Evolutionary conservation across 495 filamentous ascomycete genomes (phyloP).

Genomic region (Elaphomyces granulatus): DNA sequence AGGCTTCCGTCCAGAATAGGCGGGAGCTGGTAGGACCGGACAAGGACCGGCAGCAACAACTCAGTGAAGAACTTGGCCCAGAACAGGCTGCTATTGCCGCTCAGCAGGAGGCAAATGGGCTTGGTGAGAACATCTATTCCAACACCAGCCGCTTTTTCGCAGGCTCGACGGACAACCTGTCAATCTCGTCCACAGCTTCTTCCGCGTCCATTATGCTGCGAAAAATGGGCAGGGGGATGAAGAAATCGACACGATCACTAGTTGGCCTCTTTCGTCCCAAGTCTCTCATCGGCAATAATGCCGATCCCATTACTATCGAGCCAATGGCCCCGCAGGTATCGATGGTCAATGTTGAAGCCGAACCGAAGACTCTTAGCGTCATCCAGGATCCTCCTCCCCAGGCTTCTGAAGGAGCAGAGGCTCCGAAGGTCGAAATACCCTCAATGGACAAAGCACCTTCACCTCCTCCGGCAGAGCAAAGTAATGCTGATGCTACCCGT

Average conservation of each 20-base stretch:
- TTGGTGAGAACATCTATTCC: slow-evolving; percentile 87
- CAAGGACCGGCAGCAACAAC: slow-evolving; percentile 54
- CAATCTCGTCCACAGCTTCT: slow-evolving; percentile 92
- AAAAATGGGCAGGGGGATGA: slow-evolving; percentile 98
- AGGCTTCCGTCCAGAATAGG: slow-evolving; percentile 53
- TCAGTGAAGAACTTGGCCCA: slow-evolving; percentile 58
- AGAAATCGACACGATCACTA: slow-evolving; percentile 75
- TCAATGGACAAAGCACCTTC: neutral
- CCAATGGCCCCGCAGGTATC: slow-evolving; percentile 67
- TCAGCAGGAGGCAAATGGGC: slow-evolving; percentile 78
- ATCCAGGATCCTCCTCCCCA: slow-evolving; percentile 57
- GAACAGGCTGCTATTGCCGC: slow-evolving; percentile 84
- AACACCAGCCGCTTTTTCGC: slow-evolving; percentile 65
- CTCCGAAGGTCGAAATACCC: slow-evolving; percentile 59
- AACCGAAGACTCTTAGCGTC: slow-evolving; percentile 70
- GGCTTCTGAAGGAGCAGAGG: slow-evolving; percentile 61
- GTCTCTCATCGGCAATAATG: slow-evolving; percentile 65
- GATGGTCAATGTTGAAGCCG: slow-evolving; percentile 91
- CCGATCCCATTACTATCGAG: slow-evolving; percentile 46
- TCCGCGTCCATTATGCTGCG: slow-evolving; percentile 98
- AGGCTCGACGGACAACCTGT: slow-evolving; percentile 90
- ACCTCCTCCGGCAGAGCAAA: slow-evolving; percentile 18
- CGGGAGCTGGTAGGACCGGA: slow-evolving; percentile 41
- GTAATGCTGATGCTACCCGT: slow-evolving; percentile 28
- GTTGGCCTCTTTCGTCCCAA: slow-evolving; percentile 94